phyloP scores from a whole-genome alignment of 345 rosid species.

The Lepidium africanum region DNA sequence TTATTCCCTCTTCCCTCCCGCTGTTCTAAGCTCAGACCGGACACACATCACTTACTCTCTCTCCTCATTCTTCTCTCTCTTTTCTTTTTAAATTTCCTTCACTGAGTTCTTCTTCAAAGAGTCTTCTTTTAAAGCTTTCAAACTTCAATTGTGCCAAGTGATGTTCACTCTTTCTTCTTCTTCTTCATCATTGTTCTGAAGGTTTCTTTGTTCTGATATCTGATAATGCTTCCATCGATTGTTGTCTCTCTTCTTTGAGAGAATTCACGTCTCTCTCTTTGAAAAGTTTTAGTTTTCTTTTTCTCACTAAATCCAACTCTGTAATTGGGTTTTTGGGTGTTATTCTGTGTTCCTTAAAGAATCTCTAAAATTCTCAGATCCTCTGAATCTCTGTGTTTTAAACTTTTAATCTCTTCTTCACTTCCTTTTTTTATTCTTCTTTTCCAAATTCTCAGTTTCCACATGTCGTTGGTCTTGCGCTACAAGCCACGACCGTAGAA shows the following conservation, averaged over 20 bases:
- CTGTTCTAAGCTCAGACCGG: too few species aligned
- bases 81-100: neutral
- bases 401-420: neutral
- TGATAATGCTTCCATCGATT: slow-evolving; percentile 25
- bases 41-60: slow-evolving; percentile 12
- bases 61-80: neutral
- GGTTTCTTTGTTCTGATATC: slow-evolving; percentile 13
- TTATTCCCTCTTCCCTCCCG: slow-evolving; percentile 4
- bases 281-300: neutral
- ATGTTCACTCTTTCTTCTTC: slow-evolving; percentile 35
- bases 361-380: slow-evolving; percentile 28
- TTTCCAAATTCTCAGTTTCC: slow-evolving; percentile 7
- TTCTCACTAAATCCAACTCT: slow-evolving; percentile 10
- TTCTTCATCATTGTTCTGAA: neutral
- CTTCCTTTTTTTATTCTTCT: neutral
- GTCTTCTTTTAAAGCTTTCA: neutral
- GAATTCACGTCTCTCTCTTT: slow-evolving; percentile 28
- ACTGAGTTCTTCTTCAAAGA: neutral
- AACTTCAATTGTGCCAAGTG: neutral
- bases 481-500: slow-evolving; percentile 30
- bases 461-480: slow-evolving; percentile 29
- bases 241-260: slow-evolving; percentile 40
- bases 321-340: neutral
- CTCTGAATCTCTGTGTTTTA: slow-evolving; percentile 12
- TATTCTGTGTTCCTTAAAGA: neutral